Conservation (phyloP, 768 basidiomycete species). For the Clitopilus passeckerianus region DNA sequence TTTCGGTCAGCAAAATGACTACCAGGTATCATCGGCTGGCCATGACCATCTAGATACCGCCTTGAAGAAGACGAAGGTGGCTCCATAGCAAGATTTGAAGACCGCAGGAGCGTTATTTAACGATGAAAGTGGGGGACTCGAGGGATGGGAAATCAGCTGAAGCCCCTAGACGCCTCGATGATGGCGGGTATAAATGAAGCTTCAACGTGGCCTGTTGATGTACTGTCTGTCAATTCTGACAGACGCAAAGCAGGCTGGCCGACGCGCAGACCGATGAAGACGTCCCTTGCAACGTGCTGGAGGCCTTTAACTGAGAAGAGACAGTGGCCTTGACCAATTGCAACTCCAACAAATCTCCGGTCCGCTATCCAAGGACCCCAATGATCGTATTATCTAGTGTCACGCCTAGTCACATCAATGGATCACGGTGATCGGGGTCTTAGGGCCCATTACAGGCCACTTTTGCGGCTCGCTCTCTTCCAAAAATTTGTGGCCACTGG, state of each 20-base stretch:
- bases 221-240: not conserved
- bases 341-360: constrained; percentile 13
- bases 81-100: constrained; percentile 10
- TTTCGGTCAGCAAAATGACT: constrained; percentile 9
- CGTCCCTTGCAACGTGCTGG: constrained; percentile 12
- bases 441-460: not conserved
- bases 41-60: constrained; percentile 19
- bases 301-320: constrained; percentile 7
- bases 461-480: not conserved
- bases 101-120: constrained; percentile 1
- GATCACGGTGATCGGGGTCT: constrained; percentile 12
- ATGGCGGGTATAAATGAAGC: not conserved
- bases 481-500: not conserved
- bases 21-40: constrained; percentile 23
- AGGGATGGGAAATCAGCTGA: constrained; percentile 5
- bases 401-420: constrained; percentile 12
- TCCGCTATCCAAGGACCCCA: constrained; percentile 11
- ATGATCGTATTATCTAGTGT: constrained; percentile 7
- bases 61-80: constrained; percentile 22
- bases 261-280: not conserved
- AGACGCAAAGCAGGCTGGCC: not conserved
- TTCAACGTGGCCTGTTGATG: not conserved
- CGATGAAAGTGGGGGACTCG: constrained; percentile 2
- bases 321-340: constrained; percentile 7
- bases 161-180: not conserved